Base-by-base conservation (phyloP, 106 monocot genomes). In the Phalaenopsis equestris region DNA sequence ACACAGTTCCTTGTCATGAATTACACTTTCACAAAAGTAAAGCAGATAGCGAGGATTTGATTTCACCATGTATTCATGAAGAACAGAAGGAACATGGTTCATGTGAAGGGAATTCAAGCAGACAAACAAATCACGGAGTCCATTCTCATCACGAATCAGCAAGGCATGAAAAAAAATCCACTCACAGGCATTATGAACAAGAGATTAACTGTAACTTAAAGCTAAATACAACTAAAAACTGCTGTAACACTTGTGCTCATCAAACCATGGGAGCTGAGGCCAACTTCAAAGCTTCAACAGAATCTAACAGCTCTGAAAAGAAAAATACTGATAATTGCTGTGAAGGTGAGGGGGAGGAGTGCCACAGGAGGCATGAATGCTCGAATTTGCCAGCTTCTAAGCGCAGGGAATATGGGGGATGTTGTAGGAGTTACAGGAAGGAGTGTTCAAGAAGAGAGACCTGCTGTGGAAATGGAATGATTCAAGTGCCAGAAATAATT, bases 401-500 rank as follows among this genome's bases (percentile, higher is more conserved):
- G 49, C 21, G 10, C 37, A 42, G 30, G 7, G 4, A 41, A 24
- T 46, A 3, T 36, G 79, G 79, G 1, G 65, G 79, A 36, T 90
- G 90, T 52, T 88, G 88, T 24, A 81, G 80, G 78, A 94, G 87
- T 75, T 87, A 84, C 79, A 79, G 19, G 73, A 79, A 72, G 49
- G 86, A 89, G 67, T 84, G 77, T 17, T 55, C 65, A 37, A 73
- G 67, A 75, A 83, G 55, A 79, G 78, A 82, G 15, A 67, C 65
- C 36, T 88, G 87, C 46, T 89, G 91, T 75, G 76, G 75, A 75
- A 79, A 79, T 57, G 79, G 49, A 2, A 75, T 80, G 9, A 49
- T 82, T 19, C 83, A 79, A 36, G 52, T 89, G 46, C 84, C 89
- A 37, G 91, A 94, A 75, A 91, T 94, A 30, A 57, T 94, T 57